Evolutionary conservation across 2,329 filamentous ascomycete species (phyloP).

Genomic region (Neofusicoccum laricinum): DNA sequence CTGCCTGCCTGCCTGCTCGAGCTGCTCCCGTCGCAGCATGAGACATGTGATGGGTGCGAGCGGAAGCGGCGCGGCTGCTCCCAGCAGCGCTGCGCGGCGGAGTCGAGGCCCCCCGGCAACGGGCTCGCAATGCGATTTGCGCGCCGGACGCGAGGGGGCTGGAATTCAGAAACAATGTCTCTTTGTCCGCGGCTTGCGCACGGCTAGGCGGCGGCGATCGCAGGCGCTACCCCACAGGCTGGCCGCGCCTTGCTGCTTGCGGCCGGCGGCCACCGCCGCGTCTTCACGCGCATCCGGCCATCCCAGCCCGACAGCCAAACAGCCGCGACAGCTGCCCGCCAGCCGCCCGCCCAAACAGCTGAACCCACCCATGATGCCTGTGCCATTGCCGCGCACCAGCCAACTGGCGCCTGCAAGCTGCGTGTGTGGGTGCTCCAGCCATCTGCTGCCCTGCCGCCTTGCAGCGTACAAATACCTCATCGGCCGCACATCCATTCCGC

Average conservation of each 20-base stretch:
- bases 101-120: background rate
- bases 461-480: slow-evolving; percentile 16
- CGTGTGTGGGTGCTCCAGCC: background rate
- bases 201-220: slow-evolving; percentile 8
- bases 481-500: slow-evolving; percentile 5
- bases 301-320: background rate
- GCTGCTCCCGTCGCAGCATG: slow-evolving; percentile 1
- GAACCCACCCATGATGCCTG: too few species aligned
- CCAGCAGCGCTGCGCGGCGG: background rate
- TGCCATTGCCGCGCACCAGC: slow-evolving; percentile 8
- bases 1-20: background rate
- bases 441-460: background rate
- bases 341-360: too few species aligned
- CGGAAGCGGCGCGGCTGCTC: background rate
- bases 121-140: background rate
- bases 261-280: background rate
- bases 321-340: background rate
- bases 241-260: slow-evolving; percentile 9
- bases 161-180: slow-evolving; percentile 16
- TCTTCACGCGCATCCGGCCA: slow-evolving; percentile 13
- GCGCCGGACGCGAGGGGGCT: slow-evolving; percentile 10
- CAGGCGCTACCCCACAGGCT: slow-evolving; percentile 10
- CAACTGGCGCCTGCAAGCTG: background rate
- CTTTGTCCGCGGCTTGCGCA: slow-evolving; percentile 15
- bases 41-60: background rate